Evolutionary conservation across 805 yeast genomes (phyloP).

Genomic region (Saccharomycopsis javanensis): DNA sequence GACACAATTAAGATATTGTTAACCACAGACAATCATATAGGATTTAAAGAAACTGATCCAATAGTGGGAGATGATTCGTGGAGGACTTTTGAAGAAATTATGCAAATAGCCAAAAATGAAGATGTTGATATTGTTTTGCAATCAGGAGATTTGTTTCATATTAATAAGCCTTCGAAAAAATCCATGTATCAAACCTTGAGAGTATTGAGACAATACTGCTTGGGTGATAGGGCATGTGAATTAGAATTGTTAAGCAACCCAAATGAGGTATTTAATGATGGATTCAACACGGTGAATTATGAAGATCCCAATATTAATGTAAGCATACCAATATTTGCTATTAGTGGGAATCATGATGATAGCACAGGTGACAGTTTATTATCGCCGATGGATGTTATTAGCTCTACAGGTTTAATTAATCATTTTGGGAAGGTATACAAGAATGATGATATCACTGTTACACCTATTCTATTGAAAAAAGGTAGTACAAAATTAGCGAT

Average conservation of each 20-base stretch:
- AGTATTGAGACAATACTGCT: conserved; percentile 57
- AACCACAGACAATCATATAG: conserved; percentile 96
- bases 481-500: conserved; percentile 76
- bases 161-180: conserved; percentile 80
- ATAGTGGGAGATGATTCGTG: conserved; percentile 86
- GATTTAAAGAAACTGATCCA: conserved; percentile 83
- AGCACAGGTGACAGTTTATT: conserved; percentile 79
- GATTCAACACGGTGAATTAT: conserved; percentile 67
- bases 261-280: conserved; percentile 47
- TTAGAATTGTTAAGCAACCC: conserved; percentile 79
- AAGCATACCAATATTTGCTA: conserved; percentile 83
- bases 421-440: conserved; percentile 80
- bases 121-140: conserved; percentile 87
- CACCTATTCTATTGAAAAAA: conserved; percentile 74
- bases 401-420: conserved; percentile 74
- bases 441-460: conserved; percentile 61
- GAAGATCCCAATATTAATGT: conserved; percentile 87
- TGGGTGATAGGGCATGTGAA: conserved; percentile 84
- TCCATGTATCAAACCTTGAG: conserved; percentile 76
- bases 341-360: conserved; percentile 95
- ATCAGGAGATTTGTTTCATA: conserved; percentile 88
- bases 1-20: conserved; percentile 70
- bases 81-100: conserved; percentile 77
- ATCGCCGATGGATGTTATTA: conserved; percentile 77
- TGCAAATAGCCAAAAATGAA: conserved; percentile 53